A percentile compares a stretch with the other conserved stretches of the same genome.
phyloP scores from a whole-genome alignment of 192 early-diverging fungal genomes.

The Backusella luteola region DNA sequence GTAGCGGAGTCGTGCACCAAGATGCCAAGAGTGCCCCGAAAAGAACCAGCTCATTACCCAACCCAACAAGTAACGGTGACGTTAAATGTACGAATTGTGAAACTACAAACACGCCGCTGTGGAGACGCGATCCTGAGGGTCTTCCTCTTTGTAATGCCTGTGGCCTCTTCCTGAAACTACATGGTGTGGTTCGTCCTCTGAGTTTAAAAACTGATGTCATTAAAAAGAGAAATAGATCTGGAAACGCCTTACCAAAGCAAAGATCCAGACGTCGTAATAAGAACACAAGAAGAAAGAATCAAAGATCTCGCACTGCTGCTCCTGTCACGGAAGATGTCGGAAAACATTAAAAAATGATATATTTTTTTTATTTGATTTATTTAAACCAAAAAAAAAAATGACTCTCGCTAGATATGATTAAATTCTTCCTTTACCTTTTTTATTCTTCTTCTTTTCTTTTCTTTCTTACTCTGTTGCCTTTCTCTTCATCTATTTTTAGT shows the following conservation, averaged over 20 bases:
- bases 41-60: conserved; percentile 8
- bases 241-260: conserved; percentile 5
- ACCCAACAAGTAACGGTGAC: not conserved
- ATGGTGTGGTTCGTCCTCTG: conserved; percentile 78
- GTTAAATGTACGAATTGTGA: conserved; percentile 75
- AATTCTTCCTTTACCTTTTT: not conserved
- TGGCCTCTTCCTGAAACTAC: conserved; percentile 91
- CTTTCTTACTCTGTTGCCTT: not conserved
- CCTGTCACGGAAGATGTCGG: conserved; percentile 4
- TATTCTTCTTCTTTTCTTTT: conserved; percentile 8
- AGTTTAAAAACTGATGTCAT: conserved; percentile 84
- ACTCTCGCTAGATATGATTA: not conserved
- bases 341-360: not conserved
- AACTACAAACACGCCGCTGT: conserved; percentile 85
- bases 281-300: not conserved
- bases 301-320: conserved; percentile 9
- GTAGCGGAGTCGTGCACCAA: not conserved
- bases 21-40: not conserved
- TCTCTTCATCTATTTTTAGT: not conserved
- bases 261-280: conserved; percentile 1
- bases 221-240: conserved; percentile 73
- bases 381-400: not conserved
- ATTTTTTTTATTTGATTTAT: not conserved
- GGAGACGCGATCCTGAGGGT: conserved; percentile 81
- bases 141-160: conserved; percentile 93